Evolutionary conservation across 371 early-diverging fungal genomes (phyloP), one percentile per base, ranked within the genome.

Genomic region (Mucor piriformis): DNA sequence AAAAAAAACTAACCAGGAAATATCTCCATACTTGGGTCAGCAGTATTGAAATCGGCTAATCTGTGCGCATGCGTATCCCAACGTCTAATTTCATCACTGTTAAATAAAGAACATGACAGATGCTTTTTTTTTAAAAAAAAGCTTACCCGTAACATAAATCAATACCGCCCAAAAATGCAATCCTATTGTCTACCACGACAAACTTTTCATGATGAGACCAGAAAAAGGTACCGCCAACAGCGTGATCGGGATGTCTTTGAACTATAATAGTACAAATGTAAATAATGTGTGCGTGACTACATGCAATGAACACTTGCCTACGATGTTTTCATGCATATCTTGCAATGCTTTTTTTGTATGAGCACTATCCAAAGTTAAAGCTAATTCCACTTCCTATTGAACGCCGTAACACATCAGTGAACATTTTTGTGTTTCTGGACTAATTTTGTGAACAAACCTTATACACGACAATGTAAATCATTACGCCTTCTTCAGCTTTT

Each of bases 401-500:
- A 35, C 50, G 29, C 38, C 51, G 51, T 50, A 6, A 44, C 50
- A 32, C 42, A n/a, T n/a, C n/a, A n/a, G 24, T 20, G n/a, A n/a
- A 49, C 27, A n/a, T 16, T 29, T 37, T 23, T 38, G 33, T 33
- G 59, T 7, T 18, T 20, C 20, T n/a, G n/a, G n/a, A n/a, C n/a
- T n/a, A n/a, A n/a, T n/a, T n/a, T 21, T 18, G 8, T 18, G n/a
- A 20, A 10, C 38, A 16, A 68, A 75, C 79, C 66, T 94, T 93
- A 81, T 94, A 97, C 8, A 97, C 83, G 0, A 94, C 83, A 50
- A 97, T 82, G 67, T 90, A 95, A 61, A 97, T 92, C 72, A 83
- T 83, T 21, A 97, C 90, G 25, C 96, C 96, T 72, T 93, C 83
- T 69, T 88, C 86, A 15, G 97, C 97, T 72, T 93, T 92, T 66